Conservation (phyloP, 305 asterid genomes). For the Nicotiana rustica region DNA sequence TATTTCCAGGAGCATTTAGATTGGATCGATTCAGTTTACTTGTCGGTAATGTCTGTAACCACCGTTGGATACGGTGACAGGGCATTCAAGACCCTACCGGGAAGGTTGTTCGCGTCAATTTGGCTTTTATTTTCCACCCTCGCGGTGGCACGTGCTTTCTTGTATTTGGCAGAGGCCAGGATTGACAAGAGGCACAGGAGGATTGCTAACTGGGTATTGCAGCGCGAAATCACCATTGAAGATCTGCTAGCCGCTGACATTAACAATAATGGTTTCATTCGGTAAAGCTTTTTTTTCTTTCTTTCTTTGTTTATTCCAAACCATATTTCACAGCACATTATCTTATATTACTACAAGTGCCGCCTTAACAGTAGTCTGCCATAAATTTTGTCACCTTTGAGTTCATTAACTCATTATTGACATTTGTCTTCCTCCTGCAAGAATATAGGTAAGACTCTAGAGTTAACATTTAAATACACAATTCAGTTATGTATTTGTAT, state of each 20-base stretch:
- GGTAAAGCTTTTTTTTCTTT: constrained; percentile 36
- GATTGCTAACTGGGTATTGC: constrained; percentile 61
- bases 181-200: constrained; percentile 62
- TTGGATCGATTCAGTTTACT: constrained; percentile 57
- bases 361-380: background rate
- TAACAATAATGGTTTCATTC: constrained; percentile 58
- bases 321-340: background rate
- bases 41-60: constrained; percentile 68
- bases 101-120: constrained; percentile 61
- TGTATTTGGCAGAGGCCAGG: constrained; percentile 65
- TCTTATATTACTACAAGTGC: background rate
- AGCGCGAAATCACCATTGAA: constrained; percentile 56
- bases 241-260: constrained; percentile 64
- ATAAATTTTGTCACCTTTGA: background rate
- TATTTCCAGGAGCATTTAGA: constrained; percentile 49
- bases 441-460: background rate
- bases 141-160: constrained; percentile 66
- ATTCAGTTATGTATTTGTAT: no score
- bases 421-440: background rate
- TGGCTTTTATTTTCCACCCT: constrained; percentile 65
- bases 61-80: constrained; percentile 71
- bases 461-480: no score
- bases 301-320: background rate
- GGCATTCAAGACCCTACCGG: constrained; percentile 56
- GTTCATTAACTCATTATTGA: background rate